Percentiles rank a stretch among this genome's conserved stretches.
phyloP scores from a whole-genome alignment of 1,139 yeast species.

The Diutina catenulata region DNA sequence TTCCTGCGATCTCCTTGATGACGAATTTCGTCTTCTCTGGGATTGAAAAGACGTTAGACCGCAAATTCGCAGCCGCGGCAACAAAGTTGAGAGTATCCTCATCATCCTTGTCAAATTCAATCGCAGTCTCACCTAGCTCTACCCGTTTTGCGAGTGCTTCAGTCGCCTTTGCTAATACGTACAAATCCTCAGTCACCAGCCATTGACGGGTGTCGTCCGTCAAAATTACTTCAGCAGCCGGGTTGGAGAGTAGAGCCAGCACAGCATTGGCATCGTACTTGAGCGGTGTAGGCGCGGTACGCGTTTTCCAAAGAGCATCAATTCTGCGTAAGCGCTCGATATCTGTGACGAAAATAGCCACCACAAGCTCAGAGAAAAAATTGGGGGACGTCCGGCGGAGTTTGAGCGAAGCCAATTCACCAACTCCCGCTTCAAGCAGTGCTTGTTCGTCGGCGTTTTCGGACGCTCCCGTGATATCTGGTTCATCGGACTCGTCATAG shows the following conservation, averaged over 20 bases:
- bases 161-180: conserved; percentile 43
- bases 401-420: conserved; percentile 61
- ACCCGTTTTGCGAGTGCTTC: conserved; percentile 40
- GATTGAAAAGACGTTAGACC: conserved; percentile 65
- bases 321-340: conserved; percentile 61
- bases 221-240: conserved; percentile 14
- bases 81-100: conserved; percentile 84
- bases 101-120: conserved; percentile 89
- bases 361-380: conserved; percentile 31
- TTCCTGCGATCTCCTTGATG: conserved; percentile 90
- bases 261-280: conserved; percentile 12
- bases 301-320: conserved; percentile 68
- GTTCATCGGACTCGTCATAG: conserved; percentile 43
- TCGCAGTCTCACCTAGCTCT: conserved; percentile 27
- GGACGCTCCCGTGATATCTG: conserved; percentile 38
- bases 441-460: conserved; percentile 57
- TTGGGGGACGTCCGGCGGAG: conserved; percentile 23
- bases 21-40: conserved; percentile 72
- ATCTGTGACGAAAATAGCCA: conserved; percentile 54
- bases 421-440: conserved; percentile 58
- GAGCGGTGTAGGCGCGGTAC: conserved; percentile 59
- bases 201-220: conserved; percentile 50
- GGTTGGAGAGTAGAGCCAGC: too few relatives aligned
- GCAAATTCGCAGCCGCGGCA: conserved; percentile 73
- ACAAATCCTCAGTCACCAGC: conserved; percentile 52